phyloP scores from a whole-genome alignment of 495 filamentous ascomycete genomes.

The Eremomyces bilateralis region DNA sequence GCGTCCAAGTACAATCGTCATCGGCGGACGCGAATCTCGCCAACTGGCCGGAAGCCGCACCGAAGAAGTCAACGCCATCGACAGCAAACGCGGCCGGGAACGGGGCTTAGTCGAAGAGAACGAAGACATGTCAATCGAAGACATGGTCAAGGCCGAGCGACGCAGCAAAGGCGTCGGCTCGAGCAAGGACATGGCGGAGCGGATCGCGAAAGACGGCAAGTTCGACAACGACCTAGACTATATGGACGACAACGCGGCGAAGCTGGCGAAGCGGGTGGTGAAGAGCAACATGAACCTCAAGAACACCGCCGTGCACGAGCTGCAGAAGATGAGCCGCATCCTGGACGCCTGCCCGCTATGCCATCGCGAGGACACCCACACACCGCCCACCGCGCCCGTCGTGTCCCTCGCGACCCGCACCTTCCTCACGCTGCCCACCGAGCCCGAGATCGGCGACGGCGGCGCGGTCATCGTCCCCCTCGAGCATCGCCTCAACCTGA shows the following conservation, averaged over 20 bases:
- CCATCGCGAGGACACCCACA: conserved; percentile 71
- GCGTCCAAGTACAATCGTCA: conserved; percentile 49
- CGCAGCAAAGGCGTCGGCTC: conserved; percentile 70
- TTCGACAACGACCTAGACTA: conserved; percentile 92
- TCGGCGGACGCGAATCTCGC: conserved; percentile 73
- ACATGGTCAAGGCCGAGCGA: conserved; percentile 87
- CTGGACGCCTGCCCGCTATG: conserved; percentile 81
- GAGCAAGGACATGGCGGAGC: conserved; percentile 60
- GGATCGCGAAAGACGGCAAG: conserved; percentile 78
- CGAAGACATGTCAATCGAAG: conserved; percentile 85
- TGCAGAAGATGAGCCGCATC: conserved; percentile 73
- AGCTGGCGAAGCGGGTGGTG: conserved; percentile 73
- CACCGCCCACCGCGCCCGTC: conserved; percentile 68
- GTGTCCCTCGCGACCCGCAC: conserved; percentile 76
- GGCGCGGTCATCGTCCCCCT: conserved; percentile 78
- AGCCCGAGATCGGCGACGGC: conserved; percentile 67
- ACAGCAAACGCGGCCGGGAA: conserved; percentile 58
- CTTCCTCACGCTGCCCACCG: conserved; percentile 72
- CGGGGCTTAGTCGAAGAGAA: conserved; percentile 68
- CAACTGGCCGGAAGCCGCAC: conserved; percentile 54
- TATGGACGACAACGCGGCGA: conserved; percentile 86
- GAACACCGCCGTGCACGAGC: conserved; percentile 70
- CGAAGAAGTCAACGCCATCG: conserved; percentile 53
- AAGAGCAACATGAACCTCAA: conserved; percentile 76
- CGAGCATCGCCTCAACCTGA: conserved; percentile 67